phyloP scores from a whole-genome alignment of 768 basidiomycete genomes.

The Termitomyces sp. region DNA sequence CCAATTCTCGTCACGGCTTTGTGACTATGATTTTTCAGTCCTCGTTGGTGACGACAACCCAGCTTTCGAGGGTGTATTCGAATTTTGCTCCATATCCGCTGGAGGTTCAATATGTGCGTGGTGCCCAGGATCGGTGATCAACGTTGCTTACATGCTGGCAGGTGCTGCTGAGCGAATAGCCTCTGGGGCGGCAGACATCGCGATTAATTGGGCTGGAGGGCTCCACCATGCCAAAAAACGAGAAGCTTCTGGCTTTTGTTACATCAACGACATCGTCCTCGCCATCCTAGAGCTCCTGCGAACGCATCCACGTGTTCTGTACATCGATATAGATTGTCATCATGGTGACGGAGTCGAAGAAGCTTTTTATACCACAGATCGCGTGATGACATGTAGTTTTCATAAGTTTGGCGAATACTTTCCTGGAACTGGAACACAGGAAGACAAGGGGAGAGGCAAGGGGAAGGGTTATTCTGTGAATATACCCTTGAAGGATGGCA shows the following conservation, averaged over 20 bases:
- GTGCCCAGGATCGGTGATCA: not conserved
- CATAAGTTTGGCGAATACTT: constrained; percentile 98
- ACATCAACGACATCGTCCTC: constrained; percentile 97
- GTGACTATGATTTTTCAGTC: constrained; percentile 26
- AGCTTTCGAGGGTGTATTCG: constrained; percentile 92
- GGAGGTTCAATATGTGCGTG: constrained; percentile 88
- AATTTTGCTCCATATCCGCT: constrained; percentile 95
- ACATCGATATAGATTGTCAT: constrained; percentile 98
- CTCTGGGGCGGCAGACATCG: constrained; percentile 83
- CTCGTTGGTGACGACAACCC: constrained; percentile 91
- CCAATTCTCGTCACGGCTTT: not conserved
- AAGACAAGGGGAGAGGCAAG: constrained; percentile 77
- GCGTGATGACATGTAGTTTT: constrained; percentile 96
- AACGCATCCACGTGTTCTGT: constrained; percentile 79
- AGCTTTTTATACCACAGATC: constrained; percentile 95
- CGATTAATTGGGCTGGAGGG: constrained; percentile 97
- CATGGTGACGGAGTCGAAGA: constrained; percentile 99
- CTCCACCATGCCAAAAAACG: constrained; percentile 99
- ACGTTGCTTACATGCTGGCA: constrained; percentile 20
- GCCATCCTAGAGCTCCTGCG: constrained; percentile 91
- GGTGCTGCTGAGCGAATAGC: constrained; percentile 79
- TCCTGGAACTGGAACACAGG: constrained; percentile 80
- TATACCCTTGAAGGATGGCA: constrained; percentile 90
- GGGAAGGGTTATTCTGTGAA: constrained; percentile 90
- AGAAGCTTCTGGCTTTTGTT: constrained; percentile 98